These are phyloP conservation scores for Huntiella savannae DNA, from an alignment of 2,329 filamentous ascomycete genomes.

Conservation along the genomic window DNA sequence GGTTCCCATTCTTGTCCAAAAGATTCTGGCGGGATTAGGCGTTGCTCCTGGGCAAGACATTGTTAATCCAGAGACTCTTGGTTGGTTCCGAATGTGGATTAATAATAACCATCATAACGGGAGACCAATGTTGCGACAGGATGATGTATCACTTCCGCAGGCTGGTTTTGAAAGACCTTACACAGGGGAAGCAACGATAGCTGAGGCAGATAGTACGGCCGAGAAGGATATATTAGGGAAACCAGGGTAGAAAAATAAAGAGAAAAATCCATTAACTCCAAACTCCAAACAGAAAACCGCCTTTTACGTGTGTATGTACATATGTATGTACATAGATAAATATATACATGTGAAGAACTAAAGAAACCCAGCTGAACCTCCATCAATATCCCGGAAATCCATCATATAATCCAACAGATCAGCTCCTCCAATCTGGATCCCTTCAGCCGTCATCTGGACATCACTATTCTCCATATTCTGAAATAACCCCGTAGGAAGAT, in stretches of 20 bases:
- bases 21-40: slow-evolving; percentile 73
- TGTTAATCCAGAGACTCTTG: slow-evolving; percentile 73
- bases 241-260: too few relatives aligned
- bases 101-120: slow-evolving; percentile 16
- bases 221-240: too few relatives aligned
- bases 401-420: slow-evolving; percentile 52
- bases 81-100: slow-evolving; percentile 75
- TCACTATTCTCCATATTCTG: slow-evolving; percentile 42
- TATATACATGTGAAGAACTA: background rate
- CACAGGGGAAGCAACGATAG: too few relatives aligned
- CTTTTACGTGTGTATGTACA: too few relatives aligned
- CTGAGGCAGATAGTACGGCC: too few relatives aligned
- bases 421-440: slow-evolving; percentile 46
- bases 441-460: slow-evolving; percentile 48
- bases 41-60: slow-evolving; percentile 84
- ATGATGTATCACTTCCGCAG: too few relatives aligned
- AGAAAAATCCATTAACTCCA: too few relatives aligned
- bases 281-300: too few relatives aligned
- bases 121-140: too few relatives aligned
- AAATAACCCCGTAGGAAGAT: slow-evolving; percentile 45
- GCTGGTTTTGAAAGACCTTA: too few relatives aligned
- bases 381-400: slow-evolving; percentile 20
- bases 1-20: slow-evolving; percentile 43
- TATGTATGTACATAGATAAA: too few relatives aligned
- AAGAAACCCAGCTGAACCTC: background rate